Evolutionary conservation across 192 early-diverging fungal species (phyloP), one percentile per base, ranked within the genome.

Genomic region (Obelidium mucronatum): DNA sequence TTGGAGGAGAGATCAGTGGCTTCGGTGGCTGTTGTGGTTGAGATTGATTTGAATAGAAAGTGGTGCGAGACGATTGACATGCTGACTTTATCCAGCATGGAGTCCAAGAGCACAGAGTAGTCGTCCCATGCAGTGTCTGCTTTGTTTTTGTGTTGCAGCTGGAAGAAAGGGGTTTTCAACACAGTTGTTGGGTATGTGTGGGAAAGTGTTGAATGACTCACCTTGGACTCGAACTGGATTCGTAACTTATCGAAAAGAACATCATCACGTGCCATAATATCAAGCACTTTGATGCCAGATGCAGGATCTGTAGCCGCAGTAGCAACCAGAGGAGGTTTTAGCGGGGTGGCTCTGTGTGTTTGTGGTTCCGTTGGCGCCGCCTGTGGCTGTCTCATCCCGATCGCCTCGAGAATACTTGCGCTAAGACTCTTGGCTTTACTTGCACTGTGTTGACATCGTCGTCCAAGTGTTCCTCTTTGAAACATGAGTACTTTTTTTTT

Each of bases 191-290:
- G 42, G 5, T 44, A 11, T 5, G 42, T 44, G 42, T 44, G 11
- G 24, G 55, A 6, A 58, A 5, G 55, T 15, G 24, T 19, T 15
- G 55, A 58, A 24, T 48, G 24, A 51, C 26, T 33, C 37, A 74
- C 72, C 72, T 74, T 74, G 19, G 72, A 60, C 60, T 74, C 72
- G 22, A 74, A 74, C 60, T 74, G 72, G 11, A 19, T 22, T 26
- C 59, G 56, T 28, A 74, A 40, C 59, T 74, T 74, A n/a, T 30
- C 39, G 35, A 73, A 59, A 26, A 73, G 33, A 1, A n/a, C 24
- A 6, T 26, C 67, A 53, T 69, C 28, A 28, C 58, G 58, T 15
- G 58, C 15, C 58, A 60, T n/a, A n/a, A n/a, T n/a, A n/a, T n/a
- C n/a, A n/a, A n/a, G n/a, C n/a, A n/a, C n/a, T n/a, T n/a, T n/a